These are phyloP conservation scores for Euphorbia tirucalli DNA, from an alignment of 345 rosid species.

Conservation along the genomic window DNA sequence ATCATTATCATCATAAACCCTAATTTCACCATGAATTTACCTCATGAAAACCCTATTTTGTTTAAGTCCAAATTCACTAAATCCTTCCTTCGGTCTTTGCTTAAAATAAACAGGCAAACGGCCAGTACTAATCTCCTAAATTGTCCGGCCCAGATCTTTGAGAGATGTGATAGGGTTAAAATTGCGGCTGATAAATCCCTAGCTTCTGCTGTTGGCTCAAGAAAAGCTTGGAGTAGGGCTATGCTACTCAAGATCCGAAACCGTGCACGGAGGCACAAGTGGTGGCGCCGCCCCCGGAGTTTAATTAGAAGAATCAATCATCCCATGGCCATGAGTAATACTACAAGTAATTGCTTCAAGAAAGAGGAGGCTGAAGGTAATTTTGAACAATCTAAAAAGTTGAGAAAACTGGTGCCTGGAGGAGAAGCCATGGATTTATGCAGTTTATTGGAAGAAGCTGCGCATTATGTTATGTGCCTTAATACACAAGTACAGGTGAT, in stretches of 20 bases:
- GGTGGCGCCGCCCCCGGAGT: constrained; percentile 3
- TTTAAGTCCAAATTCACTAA: constrained; percentile 39
- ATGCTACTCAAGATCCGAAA: constrained; percentile 32
- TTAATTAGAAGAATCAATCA: constrained; percentile 2
- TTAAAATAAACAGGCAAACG: constrained; percentile 22
- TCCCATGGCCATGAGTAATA: too few species aligned
- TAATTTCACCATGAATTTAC: constrained; percentile 31
- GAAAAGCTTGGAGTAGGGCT: constrained; percentile 54
- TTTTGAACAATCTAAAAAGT: constrained; percentile 18
- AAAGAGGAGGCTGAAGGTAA: not conserved
- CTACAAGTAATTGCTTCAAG: not conserved
- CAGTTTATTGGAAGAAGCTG: constrained; percentile 52
- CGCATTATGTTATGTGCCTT: constrained; percentile 56
- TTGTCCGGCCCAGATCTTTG: constrained; percentile 19
- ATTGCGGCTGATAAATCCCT: constrained; percentile 54
- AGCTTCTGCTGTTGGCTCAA: constrained; percentile 45
- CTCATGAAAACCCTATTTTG: constrained; percentile 27
- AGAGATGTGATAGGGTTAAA: constrained; percentile 35
- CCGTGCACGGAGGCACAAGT: not conserved
- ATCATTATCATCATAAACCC: constrained; percentile 23
- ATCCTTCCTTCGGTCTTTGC: constrained; percentile 43
- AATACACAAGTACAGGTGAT: constrained; percentile 56
- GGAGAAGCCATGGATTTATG: constrained; percentile 49
- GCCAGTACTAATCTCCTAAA: not conserved
- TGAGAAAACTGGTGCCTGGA: constrained; percentile 56